Conservation (phyloP, 441 rosid genomes). For the Hypseocharis bilobata region DNA sequence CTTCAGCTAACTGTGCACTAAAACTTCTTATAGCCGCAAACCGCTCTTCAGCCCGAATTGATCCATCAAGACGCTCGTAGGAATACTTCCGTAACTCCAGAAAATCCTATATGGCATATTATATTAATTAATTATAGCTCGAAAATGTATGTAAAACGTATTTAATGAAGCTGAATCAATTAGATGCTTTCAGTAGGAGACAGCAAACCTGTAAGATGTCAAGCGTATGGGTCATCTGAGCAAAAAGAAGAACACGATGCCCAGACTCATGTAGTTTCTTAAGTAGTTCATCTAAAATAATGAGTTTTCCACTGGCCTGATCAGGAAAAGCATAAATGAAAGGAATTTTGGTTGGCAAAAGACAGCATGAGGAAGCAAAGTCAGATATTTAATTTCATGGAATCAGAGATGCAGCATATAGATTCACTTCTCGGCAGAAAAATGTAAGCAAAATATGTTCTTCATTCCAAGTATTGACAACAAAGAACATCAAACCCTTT, state of each 20-base stretch:
- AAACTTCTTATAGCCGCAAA: constrained; percentile 89
- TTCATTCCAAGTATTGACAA: constrained; percentile 2
- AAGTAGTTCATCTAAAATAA: constrained; percentile 64
- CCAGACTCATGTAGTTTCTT: constrained; percentile 50
- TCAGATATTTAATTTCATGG: neutral
- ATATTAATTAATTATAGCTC: neutral
- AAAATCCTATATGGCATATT: constrained; percentile 47
- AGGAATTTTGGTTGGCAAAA: neutral
- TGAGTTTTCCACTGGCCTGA: constrained; percentile 82
- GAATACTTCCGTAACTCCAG: constrained; percentile 68
- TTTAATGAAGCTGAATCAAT: constrained; percentile 10
- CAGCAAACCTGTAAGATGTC: constrained; percentile 75
- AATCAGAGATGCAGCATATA: constrained; percentile 10
- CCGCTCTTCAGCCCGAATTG: constrained; percentile 83
- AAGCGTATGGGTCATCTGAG: constrained; percentile 85
- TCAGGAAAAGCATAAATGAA: constrained; percentile 13
- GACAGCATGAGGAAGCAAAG: constrained; percentile 4
- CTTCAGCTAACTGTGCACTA: constrained; percentile 34
- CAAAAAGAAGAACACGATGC: constrained; percentile 79
- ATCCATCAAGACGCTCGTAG: constrained; percentile 94
- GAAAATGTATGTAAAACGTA: neutral
- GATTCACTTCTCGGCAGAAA: neutral
- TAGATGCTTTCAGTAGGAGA: neutral
- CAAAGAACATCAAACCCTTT: constrained; percentile 1
- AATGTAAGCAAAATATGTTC: neutral